Conservation (phyloP, 1,139 yeast species). For the Nakaseomyces sp. region DNA sequence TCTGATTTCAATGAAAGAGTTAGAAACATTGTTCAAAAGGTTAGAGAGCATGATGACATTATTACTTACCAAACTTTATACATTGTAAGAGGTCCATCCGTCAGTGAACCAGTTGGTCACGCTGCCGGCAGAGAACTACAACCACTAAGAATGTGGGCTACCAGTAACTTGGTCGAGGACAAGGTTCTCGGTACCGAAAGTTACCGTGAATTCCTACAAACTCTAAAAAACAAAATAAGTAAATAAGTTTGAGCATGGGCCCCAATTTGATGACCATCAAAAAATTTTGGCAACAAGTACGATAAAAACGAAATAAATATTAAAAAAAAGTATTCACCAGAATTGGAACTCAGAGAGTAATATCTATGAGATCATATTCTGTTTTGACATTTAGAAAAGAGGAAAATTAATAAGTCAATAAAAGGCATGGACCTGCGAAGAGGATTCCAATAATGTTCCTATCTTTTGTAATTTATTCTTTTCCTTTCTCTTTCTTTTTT, state of each 20-base stretch:
- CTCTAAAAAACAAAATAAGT: constrained; percentile 27
- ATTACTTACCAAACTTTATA: constrained; percentile 77
- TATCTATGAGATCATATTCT: no score
- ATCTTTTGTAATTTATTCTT: no score
- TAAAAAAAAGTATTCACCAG: no score
- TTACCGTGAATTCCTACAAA: constrained; percentile 72
- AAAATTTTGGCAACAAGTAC: no score
- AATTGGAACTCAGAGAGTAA: no score
- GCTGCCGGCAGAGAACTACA: constrained; percentile 64
- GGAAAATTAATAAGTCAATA: no score
- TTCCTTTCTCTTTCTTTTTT: no score
- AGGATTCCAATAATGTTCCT: no score
- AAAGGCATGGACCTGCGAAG: no score
- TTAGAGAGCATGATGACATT: constrained; percentile 71
- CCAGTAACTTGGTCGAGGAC: constrained; percentile 85
- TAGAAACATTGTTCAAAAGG: constrained; percentile 71
- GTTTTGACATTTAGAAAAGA: no score
- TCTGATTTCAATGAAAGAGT: constrained; percentile 75
- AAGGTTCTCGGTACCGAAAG: constrained; percentile 66
- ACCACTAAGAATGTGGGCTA: constrained; percentile 88
- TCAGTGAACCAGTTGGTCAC: constrained; percentile 59
- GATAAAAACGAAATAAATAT: no score
- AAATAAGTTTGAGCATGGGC: constrained; percentile 14
- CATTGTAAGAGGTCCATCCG: constrained; percentile 82
- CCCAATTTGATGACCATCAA: not conserved